Percentiles rank a stretch among this genome's conserved stretches.
phyloP scores from a whole-genome alignment of 805 yeast species.

The Barnettozyma siamensis region DNA sequence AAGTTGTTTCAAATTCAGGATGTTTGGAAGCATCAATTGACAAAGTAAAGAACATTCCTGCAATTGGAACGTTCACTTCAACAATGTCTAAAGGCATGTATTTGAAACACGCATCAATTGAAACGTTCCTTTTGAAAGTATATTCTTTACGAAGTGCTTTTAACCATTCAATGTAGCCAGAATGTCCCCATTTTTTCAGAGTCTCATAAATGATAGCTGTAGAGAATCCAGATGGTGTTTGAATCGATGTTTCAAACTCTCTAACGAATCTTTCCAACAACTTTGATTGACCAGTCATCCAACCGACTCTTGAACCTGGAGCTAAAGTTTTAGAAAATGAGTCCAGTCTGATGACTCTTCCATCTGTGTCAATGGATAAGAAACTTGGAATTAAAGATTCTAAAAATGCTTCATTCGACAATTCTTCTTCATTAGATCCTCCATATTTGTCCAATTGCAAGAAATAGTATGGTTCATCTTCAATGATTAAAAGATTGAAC shows the following conservation, averaged over 20 bases:
- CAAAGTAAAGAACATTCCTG: conserved; percentile 84
- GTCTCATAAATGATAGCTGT: conserved; percentile 54
- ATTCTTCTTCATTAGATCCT: conserved; percentile 31
- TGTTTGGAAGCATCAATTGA: conserved; percentile 71
- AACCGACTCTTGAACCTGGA: conserved; percentile 71
- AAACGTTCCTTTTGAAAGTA: conserved; percentile 80
- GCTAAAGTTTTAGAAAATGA: conserved; percentile 74
- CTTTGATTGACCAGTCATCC: conserved; percentile 58
- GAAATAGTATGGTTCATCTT: conserved; percentile 97
- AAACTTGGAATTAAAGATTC: conserved; percentile 54
- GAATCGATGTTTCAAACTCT: conserved; percentile 66
- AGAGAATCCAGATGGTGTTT: conserved; percentile 67
- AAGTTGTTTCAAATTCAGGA: conserved; percentile 58
- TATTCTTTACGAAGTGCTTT: conserved; percentile 66
- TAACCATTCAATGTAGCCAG: conserved; percentile 72
- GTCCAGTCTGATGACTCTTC: conserved; percentile 74
- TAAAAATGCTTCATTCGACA: conserved; percentile 33
- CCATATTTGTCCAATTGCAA: conserved; percentile 84
- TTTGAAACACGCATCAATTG: conserved; percentile 66
- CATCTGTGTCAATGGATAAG: conserved; percentile 64
- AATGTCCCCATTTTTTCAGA: conserved; percentile 65
- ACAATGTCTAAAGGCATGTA: conserved; percentile 44
- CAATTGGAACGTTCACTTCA: conserved; percentile 54
- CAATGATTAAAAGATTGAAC: conserved; percentile 80
- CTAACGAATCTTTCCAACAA: conserved; percentile 50